These are phyloP conservation scores for Tremellales sp. DNA, from an alignment of 1,284 basidiomycete genomes.

Conservation along the genomic window DNA sequence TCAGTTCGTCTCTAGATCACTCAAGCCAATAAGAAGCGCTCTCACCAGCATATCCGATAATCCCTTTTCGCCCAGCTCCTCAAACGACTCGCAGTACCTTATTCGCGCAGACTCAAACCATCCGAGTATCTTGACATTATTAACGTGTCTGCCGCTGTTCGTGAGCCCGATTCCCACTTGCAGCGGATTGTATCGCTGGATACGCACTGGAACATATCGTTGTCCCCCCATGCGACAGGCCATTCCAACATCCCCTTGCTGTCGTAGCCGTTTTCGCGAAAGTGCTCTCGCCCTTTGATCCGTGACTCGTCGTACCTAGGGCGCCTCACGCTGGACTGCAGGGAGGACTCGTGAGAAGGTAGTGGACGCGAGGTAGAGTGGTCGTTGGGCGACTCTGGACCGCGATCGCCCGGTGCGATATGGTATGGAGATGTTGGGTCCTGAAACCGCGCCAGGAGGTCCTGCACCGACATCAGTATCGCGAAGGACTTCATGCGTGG, in stretches of 20 bases:
- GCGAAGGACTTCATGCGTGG: background rate
- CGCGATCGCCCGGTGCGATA: conserved; percentile 34
- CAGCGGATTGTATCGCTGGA: background rate
- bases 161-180: background rate
- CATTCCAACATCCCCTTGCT: conserved; percentile 35
- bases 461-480: conserved; percentile 11
- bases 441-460: conserved; percentile 35
- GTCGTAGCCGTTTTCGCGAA: conserved; percentile 34
- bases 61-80: conserved; percentile 24
- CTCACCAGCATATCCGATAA: conserved; percentile 25
- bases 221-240: conserved; percentile 47
- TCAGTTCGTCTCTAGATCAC: background rate
- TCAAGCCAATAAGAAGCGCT: background rate
- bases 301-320: conserved; percentile 7
- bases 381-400: conserved; percentile 40
- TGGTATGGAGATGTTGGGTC: conserved; percentile 41
- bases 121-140: conserved; percentile 43
- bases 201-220: conserved; percentile 45
- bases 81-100: conserved; percentile 31
- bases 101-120: conserved; percentile 45
- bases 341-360: conserved; percentile 3
- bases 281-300: conserved; percentile 12
- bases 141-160: conserved; percentile 35
- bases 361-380: conserved; percentile 28
- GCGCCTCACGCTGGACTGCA: conserved; percentile 8